Base-by-base conservation (phyloP, 352 stramenopile genomes). In the Halophytophthora polymorphica region DNA sequence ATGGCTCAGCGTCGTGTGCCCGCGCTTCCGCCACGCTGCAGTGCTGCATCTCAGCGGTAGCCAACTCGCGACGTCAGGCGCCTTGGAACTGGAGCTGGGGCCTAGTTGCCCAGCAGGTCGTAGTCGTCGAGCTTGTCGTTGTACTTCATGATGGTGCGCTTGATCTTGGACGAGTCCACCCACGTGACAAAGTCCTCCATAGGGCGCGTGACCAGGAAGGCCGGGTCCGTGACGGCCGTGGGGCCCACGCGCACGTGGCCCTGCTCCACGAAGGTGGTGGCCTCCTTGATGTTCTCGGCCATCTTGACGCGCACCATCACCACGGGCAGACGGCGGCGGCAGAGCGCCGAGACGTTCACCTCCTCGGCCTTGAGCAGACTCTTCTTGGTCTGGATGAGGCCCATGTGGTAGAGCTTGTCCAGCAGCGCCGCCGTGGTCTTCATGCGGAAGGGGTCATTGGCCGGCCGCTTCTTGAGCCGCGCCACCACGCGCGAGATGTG, bases 91-190 rank as follows among this genome's bases (percentile, higher is more conserved):
- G 35, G 8, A 36, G 25, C 29, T 50, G n/a, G n/a, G n/a, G 23
- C 36, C 58, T 96, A 98, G 61, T 97, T 96, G 46, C 90, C 89
- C 6, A 99, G 87, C 55, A 99, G 73, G 70, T 99, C 97, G 80
- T 98, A 99, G 82, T 99, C 98, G 86, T 99, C 98, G 42, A 99
- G 75, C 68, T 99, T 99, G 73, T 99, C 96, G 83, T 99, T 99
- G 83, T 99, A 99, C 69, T 98, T 98, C 74, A 96, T 92, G 65
- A 98, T 96, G 52, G 88, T 95, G 73, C 90, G 78, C 79, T 98
- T 98, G 81, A 98, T 98, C 90, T 98, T 98, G 52, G 92, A 98
- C 62, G 82, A 94, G 64, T 98, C 92, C 39, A 98, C 96, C 98
- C 98, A 99, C 36, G 97, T 99, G 38, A 99, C 93, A 74, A 98